phyloP scores from a whole-genome alignment of 108 stramenopile genomes.

The Licmophora abbreviata region DNA sequence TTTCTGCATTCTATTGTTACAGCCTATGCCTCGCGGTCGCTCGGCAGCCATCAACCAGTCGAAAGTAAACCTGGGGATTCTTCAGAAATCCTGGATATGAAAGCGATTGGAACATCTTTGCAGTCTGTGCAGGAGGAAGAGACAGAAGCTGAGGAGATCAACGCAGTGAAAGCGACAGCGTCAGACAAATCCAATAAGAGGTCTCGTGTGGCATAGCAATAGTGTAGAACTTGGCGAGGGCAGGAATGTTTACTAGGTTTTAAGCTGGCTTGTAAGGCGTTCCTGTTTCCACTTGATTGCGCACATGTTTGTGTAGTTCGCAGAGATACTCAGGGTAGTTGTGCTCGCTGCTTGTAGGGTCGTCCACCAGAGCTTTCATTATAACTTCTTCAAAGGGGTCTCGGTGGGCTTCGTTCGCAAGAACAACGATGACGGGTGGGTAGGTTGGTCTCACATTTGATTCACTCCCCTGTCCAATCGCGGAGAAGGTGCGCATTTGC shows the following conservation, averaged over 20 bases:
- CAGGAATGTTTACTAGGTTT: too few species aligned
- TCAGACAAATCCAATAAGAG: background rate
- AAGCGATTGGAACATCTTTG: constrained; percentile 3
- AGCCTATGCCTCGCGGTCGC: too few species aligned
- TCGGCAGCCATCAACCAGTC: too few species aligned
- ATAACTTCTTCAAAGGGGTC: constrained; percentile 1
- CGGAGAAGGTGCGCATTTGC: constrained; percentile 12
- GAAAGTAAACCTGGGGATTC: too few species aligned
- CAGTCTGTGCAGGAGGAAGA: constrained; percentile 10
- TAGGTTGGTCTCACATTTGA: constrained; percentile 6
- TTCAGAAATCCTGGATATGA: too few species aligned
- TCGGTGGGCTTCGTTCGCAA: background rate
- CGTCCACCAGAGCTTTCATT: constrained; percentile 14
- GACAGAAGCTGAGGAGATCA: background rate
- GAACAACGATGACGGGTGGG: constrained; percentile 6
- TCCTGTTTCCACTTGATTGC: constrained; percentile 1
- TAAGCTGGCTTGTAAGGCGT: too few species aligned
- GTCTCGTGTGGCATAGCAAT: constrained; percentile 1
- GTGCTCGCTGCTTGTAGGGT: constrained; percentile 8
- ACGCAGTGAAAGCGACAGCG: background rate
- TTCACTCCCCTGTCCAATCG: constrained; percentile 7
- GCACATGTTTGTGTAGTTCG: constrained; percentile 4
- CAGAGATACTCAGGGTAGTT: constrained; percentile 8
- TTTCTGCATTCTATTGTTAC: too few species aligned
- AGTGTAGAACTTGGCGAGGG: too few species aligned